Percentiles rank a stretch among this genome's conserved stretches.
Evolutionary conservation across 2,329 filamentous ascomycete genomes (phyloP).

Genomic region (Chaetomiaceae sp.): DNA sequence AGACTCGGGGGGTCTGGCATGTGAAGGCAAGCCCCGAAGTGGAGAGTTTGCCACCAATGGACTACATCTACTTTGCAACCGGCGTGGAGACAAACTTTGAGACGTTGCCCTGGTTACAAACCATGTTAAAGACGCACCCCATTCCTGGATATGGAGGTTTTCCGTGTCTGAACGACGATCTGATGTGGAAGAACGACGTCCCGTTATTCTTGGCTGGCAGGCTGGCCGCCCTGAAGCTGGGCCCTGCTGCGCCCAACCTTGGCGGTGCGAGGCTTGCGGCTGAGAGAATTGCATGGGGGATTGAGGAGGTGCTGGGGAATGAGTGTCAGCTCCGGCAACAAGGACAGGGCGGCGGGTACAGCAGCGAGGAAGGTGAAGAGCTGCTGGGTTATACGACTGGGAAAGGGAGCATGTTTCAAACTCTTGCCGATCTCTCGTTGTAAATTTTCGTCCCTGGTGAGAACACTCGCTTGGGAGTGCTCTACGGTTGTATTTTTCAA

Average conservation of each 20-base stretch:
- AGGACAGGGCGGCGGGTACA: neutral
- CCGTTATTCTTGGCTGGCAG: slow-evolving; percentile 68
- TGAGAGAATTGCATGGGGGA: slow-evolving; percentile 67
- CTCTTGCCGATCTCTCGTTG: neutral
- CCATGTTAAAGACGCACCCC: slow-evolving; percentile 55
- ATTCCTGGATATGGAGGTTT: slow-evolving; percentile 61
- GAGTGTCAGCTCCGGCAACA: neutral
- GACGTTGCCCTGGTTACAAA: slow-evolving; percentile 57
- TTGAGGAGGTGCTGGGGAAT: slow-evolving; percentile 47
- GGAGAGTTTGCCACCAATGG: slow-evolving; percentile 46
- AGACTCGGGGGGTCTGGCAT: slow-evolving; percentile 34
- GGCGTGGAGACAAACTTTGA: slow-evolving; percentile 62
- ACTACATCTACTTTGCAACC: slow-evolving; percentile 74
- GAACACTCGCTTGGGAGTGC: too few species aligned
- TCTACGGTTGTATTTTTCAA: too few species aligned
- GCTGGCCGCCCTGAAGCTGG: slow-evolving; percentile 63
- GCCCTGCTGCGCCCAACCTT: slow-evolving; percentile 68
- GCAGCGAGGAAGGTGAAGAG: neutral
- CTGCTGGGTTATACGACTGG: neutral
- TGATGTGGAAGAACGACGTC: slow-evolving; percentile 70
- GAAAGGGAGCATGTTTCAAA: neutral
- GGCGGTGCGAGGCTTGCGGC: slow-evolving; percentile 69
- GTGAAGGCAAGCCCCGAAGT: slow-evolving; percentile 48
- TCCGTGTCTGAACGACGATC: slow-evolving; percentile 69
- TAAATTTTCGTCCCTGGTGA: too few species aligned